These are phyloP conservation scores for Pseudogymnoascus sp. DNA, from an alignment of 2,329 filamentous ascomycete genomes.

Conservation along the genomic window DNA sequence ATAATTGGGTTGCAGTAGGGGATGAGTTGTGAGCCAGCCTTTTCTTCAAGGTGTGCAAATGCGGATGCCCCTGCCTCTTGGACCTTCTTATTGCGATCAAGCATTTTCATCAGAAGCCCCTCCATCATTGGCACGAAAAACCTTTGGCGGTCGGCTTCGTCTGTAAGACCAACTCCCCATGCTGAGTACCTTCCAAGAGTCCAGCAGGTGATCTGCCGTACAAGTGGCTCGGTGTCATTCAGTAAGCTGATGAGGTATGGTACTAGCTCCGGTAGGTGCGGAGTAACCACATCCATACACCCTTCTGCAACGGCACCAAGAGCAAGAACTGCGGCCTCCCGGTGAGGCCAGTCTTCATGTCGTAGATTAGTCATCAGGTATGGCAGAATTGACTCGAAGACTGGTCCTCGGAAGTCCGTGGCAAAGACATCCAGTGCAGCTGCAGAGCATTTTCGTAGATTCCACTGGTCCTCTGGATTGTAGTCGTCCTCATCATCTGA, in stretches of 20 bases:
- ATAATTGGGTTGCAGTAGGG: slow-evolving; percentile 88
- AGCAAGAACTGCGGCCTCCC: slow-evolving; percentile 89
- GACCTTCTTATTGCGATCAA: slow-evolving; percentile 95
- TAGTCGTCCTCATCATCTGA: slow-evolving; percentile 68
- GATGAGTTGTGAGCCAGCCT: slow-evolving; percentile 70
- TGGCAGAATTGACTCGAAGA: slow-evolving; percentile 87
- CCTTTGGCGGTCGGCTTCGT: slow-evolving; percentile 58
- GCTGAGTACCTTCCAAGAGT: slow-evolving; percentile 86
- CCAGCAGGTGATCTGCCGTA: slow-evolving; percentile 97
- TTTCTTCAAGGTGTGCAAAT: slow-evolving; percentile 93
- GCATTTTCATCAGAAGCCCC: slow-evolving; percentile 86
- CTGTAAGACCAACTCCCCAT: slow-evolving; percentile 75
- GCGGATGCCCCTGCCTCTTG: slow-evolving; percentile 94
- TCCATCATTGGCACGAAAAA: slow-evolving; percentile 98
- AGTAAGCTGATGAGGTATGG: slow-evolving; percentile 84
- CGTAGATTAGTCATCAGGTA: slow-evolving; percentile 86
- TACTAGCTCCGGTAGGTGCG: slow-evolving; percentile 83
- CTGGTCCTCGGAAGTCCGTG: slow-evolving; percentile 76
- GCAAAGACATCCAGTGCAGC: slow-evolving; percentile 92
- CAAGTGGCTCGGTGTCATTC: slow-evolving; percentile 78
- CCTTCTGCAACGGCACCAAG: slow-evolving; percentile 92
- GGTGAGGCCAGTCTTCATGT: slow-evolving; percentile 82
- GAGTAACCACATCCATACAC: slow-evolving; percentile 81
- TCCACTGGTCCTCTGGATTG: slow-evolving; percentile 90
- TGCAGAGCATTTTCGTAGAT: slow-evolving; percentile 91